Evolutionary conservation across 2,329 filamentous ascomycete genomes (phyloP), one percentile per base, ranked within the genome.

Genomic region (Metarhizium humberi): DNA sequence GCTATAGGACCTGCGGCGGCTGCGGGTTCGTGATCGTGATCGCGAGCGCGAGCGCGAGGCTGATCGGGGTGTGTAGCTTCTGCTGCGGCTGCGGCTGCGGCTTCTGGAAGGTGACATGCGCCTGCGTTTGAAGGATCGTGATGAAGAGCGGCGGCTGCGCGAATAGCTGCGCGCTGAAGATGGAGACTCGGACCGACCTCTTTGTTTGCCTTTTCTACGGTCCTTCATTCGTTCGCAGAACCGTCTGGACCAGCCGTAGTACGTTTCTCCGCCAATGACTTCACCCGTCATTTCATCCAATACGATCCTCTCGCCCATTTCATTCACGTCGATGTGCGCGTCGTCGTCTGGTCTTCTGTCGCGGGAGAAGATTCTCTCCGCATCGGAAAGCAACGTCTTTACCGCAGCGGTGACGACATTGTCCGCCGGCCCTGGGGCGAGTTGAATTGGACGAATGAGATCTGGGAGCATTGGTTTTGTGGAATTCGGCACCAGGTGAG

Each of bases 191-290:
- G 74, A 74, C 4, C 71, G 67, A 4, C 68, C 71, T 30, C 71
- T 5, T 55, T 56, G 42, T 57, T 58, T 16, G 53, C 52, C 2
- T 48, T 67, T 72, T 32, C 67, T 70, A 42, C 79, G 75, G 52
- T 76, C 72, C 70, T 86, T 90, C 87, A 94, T 94, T 64, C 87
- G 88, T 61, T 89, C 78, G 66, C 89, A 95, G 62, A 95, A 94
- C 1, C 76, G 75, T 43, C 81, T 79, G 5, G 90, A 92, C 91
- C 91, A 95, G 58, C 90, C 91, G 66, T 95, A 95, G 68, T 95
- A 95, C 1, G 87, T 89, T 59, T 89, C 85, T 1, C 85, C 85
- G 6, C 78, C 76, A 6, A 85, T 67, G 2, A 85, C 71, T 3
- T 87, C 81, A 0, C 85, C 85, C 0, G 81, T 86, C n/a, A 81